Conservation (phyloP, 1,284 basidiomycete species). For the Wolfiporia cocos region DNA sequence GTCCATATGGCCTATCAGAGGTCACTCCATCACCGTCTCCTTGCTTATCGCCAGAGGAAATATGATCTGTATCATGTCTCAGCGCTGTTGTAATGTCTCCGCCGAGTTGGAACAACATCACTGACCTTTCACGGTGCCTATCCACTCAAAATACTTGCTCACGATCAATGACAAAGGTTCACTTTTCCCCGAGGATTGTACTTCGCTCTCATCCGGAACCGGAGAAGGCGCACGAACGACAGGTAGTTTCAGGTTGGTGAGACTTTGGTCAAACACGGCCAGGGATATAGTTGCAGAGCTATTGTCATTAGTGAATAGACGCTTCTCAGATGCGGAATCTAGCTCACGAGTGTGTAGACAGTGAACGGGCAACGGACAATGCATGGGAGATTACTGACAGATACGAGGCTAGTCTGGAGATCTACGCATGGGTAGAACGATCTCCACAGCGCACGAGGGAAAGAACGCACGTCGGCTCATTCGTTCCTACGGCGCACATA, state of each 20-base stretch:
- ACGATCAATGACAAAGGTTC: slow-evolving; percentile 12
- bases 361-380: slow-evolving; percentile 28
- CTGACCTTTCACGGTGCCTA: slow-evolving; percentile 5
- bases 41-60: too few species aligned
- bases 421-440: background rate
- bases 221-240: slow-evolving; percentile 33
- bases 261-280: slow-evolving; percentile 56
- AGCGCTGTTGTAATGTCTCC: too few species aligned
- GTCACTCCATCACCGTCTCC: too few species aligned
- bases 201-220: slow-evolving; percentile 4
- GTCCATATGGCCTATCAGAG: background rate
- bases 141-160: slow-evolving; percentile 19
- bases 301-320: background rate
- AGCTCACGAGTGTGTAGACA: slow-evolving; percentile 23
- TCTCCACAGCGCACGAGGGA: background rate
- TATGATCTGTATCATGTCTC: too few species aligned
- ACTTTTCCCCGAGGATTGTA: slow-evolving; percentile 4
- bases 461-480: slow-evolving; percentile 21
- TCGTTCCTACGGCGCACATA: slow-evolving; percentile 39
- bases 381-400: slow-evolving; percentile 40
- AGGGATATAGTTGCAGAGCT: slow-evolving; percentile 31
- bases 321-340: background rate
- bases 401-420: slow-evolving; percentile 39
- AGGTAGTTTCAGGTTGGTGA: slow-evolving; percentile 52
- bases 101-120: background rate